phyloP scores from a whole-genome alignment of 192 early-diverging fungal genomes.

The Coemansia guatemalensis region DNA sequence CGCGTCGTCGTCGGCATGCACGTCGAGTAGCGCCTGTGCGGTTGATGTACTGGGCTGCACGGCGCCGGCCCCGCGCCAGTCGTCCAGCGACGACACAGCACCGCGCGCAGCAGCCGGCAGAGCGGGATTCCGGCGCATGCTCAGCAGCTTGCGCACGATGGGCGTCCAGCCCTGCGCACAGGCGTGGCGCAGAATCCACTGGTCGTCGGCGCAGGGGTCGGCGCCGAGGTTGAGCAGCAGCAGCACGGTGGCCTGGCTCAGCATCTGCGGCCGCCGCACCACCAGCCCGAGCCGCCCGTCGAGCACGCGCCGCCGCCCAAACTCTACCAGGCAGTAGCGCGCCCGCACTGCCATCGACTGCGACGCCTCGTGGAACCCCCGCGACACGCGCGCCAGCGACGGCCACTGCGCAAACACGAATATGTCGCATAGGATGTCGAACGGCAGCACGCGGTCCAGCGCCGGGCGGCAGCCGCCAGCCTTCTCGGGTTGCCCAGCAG shows the following conservation, averaged over 20 bases:
- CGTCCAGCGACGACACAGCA: constrained; percentile 13
- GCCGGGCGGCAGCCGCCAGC: background rate
- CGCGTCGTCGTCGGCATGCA: constrained; percentile 31
- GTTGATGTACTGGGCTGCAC: background rate
- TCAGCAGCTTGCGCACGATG: constrained; percentile 30
- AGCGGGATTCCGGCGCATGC: constrained; percentile 5
- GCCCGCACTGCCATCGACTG: constrained; percentile 37
- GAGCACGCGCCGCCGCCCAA: constrained; percentile 37
- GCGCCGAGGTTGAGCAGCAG: constrained; percentile 50
- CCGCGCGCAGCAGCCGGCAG: background rate
- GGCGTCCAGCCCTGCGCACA: constrained; percentile 33
- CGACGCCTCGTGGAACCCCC: constrained; percentile 34
- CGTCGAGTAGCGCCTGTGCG: constrained; percentile 20
- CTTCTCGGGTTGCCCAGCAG: background rate
- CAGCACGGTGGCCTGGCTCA: constrained; percentile 35
- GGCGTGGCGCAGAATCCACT: constrained; percentile 53
- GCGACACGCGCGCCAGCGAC: constrained; percentile 40
- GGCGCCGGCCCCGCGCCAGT: constrained; percentile 32
- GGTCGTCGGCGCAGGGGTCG: constrained; percentile 46
- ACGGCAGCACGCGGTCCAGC: constrained; percentile 39
- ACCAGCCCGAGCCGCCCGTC: constrained; percentile 38
- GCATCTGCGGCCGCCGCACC: constrained; percentile 32
- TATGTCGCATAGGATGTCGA: constrained; percentile 45
- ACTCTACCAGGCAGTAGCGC: constrained; percentile 43
- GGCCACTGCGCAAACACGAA: constrained; percentile 54